Base-by-base conservation (phyloP, 495 filamentous ascomycete species). In the Chaetomium fimeti region DNA sequence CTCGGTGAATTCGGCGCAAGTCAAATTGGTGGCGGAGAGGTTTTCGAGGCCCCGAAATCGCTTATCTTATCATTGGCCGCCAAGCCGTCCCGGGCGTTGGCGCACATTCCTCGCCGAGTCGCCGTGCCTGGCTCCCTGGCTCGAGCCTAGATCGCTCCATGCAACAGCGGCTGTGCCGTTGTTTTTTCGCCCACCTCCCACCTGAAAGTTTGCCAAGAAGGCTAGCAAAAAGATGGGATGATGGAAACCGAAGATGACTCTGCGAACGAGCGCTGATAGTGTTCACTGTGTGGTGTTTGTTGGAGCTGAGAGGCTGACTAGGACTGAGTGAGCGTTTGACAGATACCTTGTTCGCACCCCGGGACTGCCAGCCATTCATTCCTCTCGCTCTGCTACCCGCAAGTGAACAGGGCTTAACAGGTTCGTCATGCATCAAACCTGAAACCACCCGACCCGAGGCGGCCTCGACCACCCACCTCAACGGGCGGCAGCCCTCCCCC, bases 121-220 rank as follows among this genome's bases (percentile, higher is more conserved):
- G 42, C 2, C 43, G 43, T 47, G 45, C 20, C n/a, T 49, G 8
- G 20, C 32, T 4, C 42, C 42, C 12, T 45, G 5, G 5, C 7
- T 1, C 0, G 27, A 54, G 27, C 57, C 28, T 2, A 13, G 20
- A 28, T 28, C 52, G 15, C 52, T 32, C 28, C 11, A 55, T 55
- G 52, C 52, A 38, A 54, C 52, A n/a, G 52, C 52, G 52, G 52
- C 25, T 38, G 16, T 32, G 53, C 53, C 29, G 52, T 36, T 55
- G 29, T 72, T 68, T 72, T 69, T 20, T 53, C 38, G 58, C 27
- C 48, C 29, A 28, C 45, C 15, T 15, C 2, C 8, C 29, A 28
- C 45, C 15, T 15, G 13, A 6, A 40, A 40, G 38, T 9, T 40
- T 16, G 40, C 12, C 16, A 38, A 36, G 45, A 47, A 25, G 15